phyloP scores from a whole-genome alignment of 192 early-diverging fungal genomes.

The Coemansia furcata region DNA sequence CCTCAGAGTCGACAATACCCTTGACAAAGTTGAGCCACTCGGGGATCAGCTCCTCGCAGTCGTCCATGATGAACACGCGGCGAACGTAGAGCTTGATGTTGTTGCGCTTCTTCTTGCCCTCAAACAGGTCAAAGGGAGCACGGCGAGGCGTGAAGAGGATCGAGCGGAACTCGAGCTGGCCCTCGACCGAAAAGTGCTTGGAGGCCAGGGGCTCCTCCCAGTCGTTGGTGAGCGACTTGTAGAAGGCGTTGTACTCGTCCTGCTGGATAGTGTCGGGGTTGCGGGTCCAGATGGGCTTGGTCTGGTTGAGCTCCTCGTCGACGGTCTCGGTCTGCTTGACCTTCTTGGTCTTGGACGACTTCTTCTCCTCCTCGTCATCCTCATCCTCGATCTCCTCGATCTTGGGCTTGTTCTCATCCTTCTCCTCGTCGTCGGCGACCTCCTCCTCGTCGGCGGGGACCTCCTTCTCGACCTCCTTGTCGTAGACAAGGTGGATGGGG shows the following conservation, averaged over 20 bases:
- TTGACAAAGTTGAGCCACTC: conserved; percentile 99
- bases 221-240: conserved; percentile 98
- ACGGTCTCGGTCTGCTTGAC: conserved; percentile 53
- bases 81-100: conserved; percentile 99
- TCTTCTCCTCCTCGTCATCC: conserved; percentile 72
- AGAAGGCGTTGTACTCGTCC: conserved; percentile 97
- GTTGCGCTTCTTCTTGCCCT: conserved; percentile 99
- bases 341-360: conserved; percentile 74
- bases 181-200: conserved; percentile 99
- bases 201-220: conserved; percentile 97
- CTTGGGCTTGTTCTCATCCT: conserved; percentile 76
- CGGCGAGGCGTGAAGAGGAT: conserved; percentile 96
- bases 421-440: conserved; percentile 66
- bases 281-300: conserved; percentile 99
- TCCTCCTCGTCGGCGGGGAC: conserved; percentile 90
- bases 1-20: conserved; percentile 99
- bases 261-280: conserved; percentile 96
- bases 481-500: conserved; percentile 93
- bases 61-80: conserved; percentile 99
- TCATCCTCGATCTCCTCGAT: conserved; percentile 67
- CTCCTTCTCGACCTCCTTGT: conserved; percentile 98
- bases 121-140: conserved; percentile 97
- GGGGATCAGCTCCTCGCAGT: conserved; percentile 99
- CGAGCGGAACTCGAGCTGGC: conserved; percentile 99
- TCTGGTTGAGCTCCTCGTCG: conserved; percentile 96